Conservation (phyloP, 1,139 yeast species). For the Kurtzmaniella natalensis region DNA sequence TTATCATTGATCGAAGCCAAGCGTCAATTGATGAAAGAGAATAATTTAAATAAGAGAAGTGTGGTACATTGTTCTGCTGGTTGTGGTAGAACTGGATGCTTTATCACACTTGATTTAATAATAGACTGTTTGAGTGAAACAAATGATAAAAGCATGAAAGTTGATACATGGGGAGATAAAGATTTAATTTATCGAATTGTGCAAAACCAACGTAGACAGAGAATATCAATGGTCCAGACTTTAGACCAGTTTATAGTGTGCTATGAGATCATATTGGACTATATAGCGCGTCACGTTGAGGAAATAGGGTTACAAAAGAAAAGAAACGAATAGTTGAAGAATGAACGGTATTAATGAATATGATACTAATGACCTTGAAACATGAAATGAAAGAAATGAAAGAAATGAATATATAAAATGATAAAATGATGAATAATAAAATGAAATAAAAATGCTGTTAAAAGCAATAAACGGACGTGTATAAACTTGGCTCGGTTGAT, state of each 20-base stretch:
- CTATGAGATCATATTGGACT: constrained; percentile 35
- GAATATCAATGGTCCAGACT: constrained; percentile 46
- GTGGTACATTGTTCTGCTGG: constrained; percentile 78
- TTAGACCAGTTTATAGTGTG: constrained; percentile 42
- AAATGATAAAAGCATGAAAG: constrained; percentile 9
- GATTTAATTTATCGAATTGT: constrained; percentile 52
- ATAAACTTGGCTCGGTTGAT: too few relatives aligned
- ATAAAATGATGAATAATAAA: too few relatives aligned
- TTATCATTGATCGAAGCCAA: constrained; percentile 51
- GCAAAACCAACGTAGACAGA: constrained; percentile 38
- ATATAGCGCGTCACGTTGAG: constrained; percentile 14
- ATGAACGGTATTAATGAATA: too few relatives aligned
- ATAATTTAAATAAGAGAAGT: constrained; percentile 19
- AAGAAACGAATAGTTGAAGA: background rate
- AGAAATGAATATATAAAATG: too few relatives aligned
- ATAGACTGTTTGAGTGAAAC: constrained; percentile 14
- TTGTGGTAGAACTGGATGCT: constrained; percentile 81
- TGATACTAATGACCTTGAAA: too few relatives aligned
- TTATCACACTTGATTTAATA: constrained; percentile 48
- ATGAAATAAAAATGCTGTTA: too few relatives aligned
- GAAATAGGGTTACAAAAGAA: background rate
- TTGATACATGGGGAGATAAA: constrained; percentile 19
- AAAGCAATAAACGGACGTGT: too few relatives aligned
- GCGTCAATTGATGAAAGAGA: constrained; percentile 24
- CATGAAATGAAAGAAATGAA: too few relatives aligned